Conservation (phyloP, 768 basidiomycete species). For the Suillus variegatus region DNA sequence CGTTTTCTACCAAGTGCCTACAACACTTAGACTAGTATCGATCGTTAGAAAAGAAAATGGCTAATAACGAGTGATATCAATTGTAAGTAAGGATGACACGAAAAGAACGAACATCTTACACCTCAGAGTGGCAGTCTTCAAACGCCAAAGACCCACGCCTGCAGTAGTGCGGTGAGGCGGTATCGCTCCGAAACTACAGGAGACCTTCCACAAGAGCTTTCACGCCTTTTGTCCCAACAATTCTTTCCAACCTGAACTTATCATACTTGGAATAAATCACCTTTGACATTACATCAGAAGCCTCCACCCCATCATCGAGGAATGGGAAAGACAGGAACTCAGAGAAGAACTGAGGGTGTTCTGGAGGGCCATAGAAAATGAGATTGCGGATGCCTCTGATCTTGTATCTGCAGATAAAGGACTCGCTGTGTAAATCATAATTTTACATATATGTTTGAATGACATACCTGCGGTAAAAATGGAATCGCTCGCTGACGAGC, state of each 20-base stretch:
- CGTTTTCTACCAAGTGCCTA: neutral
- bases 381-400: constrained; percentile 91
- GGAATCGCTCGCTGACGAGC: constrained; percentile 95
- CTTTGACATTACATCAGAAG: constrained; percentile 79
- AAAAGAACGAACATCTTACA: neutral
- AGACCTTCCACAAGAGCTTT: constrained; percentile 16
- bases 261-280: constrained; percentile 90
- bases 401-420: constrained; percentile 66
- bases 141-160: neutral
- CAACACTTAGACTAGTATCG: neutral
- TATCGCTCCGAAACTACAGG: neutral
- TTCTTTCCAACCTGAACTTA: constrained; percentile 82
- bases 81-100: neutral
- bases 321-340: constrained; percentile 91
- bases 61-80: neutral
- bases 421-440: neutral
- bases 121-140: neutral
- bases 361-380: constrained; percentile 91
- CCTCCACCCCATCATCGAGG: constrained; percentile 85
- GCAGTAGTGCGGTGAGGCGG: neutral
- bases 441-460: neutral
- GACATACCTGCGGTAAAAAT: constrained; percentile 86
- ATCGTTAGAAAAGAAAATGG: neutral
- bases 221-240: constrained; percentile 38
- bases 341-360: constrained; percentile 89